Evolutionary conservation across 1,284 basidiomycete genomes (phyloP).

Genomic region (Cutaneotrichosporon arboriforme): DNA sequence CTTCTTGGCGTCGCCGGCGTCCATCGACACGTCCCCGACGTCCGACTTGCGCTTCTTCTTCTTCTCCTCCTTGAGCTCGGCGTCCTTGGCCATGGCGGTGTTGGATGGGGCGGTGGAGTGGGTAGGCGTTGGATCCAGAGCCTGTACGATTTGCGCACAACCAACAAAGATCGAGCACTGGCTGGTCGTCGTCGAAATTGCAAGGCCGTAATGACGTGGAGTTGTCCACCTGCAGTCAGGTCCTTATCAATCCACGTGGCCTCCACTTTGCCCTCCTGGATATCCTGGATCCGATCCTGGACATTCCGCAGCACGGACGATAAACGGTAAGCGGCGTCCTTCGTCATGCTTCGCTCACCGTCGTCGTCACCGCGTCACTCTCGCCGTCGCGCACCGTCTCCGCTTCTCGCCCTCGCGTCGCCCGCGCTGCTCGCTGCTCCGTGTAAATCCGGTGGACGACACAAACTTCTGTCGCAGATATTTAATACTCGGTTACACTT

Average conservation of each 20-base stretch:
- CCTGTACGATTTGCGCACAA: too few relatives aligned
- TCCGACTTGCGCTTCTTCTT: conserved; percentile 51
- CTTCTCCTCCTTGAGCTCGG: conserved; percentile 46
- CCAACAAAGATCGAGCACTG: neutral
- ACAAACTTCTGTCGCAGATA: too few relatives aligned
- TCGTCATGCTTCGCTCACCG: too few relatives aligned
- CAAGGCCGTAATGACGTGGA: neutral
- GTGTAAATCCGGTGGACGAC: too few relatives aligned
- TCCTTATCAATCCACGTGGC: neutral
- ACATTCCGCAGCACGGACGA: too few relatives aligned
- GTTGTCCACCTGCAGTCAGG: neutral
- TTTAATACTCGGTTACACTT: neutral
- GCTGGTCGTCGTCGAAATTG: neutral
- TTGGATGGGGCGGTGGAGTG: conserved; percentile 1
- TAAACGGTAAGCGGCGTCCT: conserved; percentile 3
- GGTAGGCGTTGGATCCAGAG: neutral
- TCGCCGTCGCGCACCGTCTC: too few relatives aligned
- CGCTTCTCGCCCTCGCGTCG: too few relatives aligned
- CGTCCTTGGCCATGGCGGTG: conserved; percentile 45
- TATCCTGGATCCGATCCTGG: too few relatives aligned
- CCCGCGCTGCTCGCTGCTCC: too few relatives aligned
- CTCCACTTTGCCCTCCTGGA: too few relatives aligned
- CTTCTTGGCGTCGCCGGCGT: conserved; percentile 45
- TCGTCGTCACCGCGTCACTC: too few relatives aligned
- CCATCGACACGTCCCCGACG: conserved; percentile 34